Evolutionary conservation across 352 stramenopile species (phyloP), one percentile per base, ranked within the genome.

Genomic region (Globisporangium middletonii): DNA sequence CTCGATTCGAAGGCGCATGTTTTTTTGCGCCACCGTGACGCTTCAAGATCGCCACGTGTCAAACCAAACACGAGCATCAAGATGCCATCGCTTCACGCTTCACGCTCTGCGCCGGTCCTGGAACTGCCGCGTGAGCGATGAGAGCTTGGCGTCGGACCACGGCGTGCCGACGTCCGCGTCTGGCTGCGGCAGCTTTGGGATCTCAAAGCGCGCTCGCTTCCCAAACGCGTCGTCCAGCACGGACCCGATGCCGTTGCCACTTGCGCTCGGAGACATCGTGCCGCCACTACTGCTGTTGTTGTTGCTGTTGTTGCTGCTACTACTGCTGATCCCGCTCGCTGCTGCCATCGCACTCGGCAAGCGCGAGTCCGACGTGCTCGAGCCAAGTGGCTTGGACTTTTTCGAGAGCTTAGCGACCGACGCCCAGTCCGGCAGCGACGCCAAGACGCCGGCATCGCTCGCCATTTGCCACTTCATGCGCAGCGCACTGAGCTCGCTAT

Each of bases 381-480:
- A 50, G 41, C 68, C 68, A 3, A 92, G 65, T 1, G 79, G 72
- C 33, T 69, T 74, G 23, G 45, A 52, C 15, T 62, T 60, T 48
- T 83, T 85, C 46, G 53, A 46, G 27, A 68, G 33, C 49, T 73
- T 69, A 35, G 63, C 49, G 56, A 67, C 37, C 9, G 37, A 58
- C 2, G 64, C 63, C 77, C 77, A 86, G 33, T 88, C 79, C 0
- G 77, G 77, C 0, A 86, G 67, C 12, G 63, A 61, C 7, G 62
- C 53, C 1, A 89, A 60, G 0, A 66, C 59, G 18, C 77, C 77
- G 1, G 75, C 68, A 52, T 89, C 79, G 42, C 71, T 89, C 23
- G 77, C 77, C 60, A 89, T 62, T 53, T 89, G 77, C 79, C 77
- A 89, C 63, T 88, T 86, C 77, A 89, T 86, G 18, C 77, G 80